A percentile compares a stretch with the other conserved stretches of the same genome.
Evolutionary conservation across 441 rosid genomes (phyloP).

Genomic region (Arabidopsis hybrid): DNA sequence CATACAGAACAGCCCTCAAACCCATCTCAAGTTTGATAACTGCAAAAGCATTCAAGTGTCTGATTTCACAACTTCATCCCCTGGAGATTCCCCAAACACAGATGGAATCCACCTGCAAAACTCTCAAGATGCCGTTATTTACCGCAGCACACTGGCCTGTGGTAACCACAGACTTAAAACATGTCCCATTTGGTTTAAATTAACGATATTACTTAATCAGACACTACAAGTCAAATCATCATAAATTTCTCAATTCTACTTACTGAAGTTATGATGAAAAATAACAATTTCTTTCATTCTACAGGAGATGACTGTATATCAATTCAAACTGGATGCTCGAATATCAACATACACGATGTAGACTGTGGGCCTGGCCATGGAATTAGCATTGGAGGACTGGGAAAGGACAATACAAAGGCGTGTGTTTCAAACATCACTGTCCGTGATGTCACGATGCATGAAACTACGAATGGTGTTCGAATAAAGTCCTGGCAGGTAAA

Average conservation of each 20-base stretch:
- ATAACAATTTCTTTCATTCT: constrained; percentile 23
- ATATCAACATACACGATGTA: constrained; percentile 67
- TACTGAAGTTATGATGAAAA: background rate
- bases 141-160: constrained; percentile 57
- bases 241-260: background rate
- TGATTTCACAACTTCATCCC: constrained; percentile 60
- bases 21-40: constrained; percentile 69
- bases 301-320: constrained; percentile 92
- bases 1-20: constrained; percentile 75
- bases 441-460: constrained; percentile 68
- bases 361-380: constrained; percentile 96
- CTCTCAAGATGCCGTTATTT: constrained; percentile 63
- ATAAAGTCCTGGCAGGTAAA: constrained; percentile 97
- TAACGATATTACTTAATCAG: constrained; percentile 1
- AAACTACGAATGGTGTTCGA: constrained; percentile 76
- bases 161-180: constrained; percentile 51
- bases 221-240: constrained; percentile 16
- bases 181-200: constrained; percentile 4
- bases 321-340: constrained; percentile 83
- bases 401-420: constrained; percentile 68
- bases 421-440: constrained; percentile 87
- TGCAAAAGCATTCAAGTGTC: constrained; percentile 59
- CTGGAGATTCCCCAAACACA: constrained; percentile 72
- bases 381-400: constrained; percentile 89
- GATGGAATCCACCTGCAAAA: constrained; percentile 81